Evolutionary conservation across 306 rosid genomes (phyloP).

Genomic region (Neltuma alba): DNA sequence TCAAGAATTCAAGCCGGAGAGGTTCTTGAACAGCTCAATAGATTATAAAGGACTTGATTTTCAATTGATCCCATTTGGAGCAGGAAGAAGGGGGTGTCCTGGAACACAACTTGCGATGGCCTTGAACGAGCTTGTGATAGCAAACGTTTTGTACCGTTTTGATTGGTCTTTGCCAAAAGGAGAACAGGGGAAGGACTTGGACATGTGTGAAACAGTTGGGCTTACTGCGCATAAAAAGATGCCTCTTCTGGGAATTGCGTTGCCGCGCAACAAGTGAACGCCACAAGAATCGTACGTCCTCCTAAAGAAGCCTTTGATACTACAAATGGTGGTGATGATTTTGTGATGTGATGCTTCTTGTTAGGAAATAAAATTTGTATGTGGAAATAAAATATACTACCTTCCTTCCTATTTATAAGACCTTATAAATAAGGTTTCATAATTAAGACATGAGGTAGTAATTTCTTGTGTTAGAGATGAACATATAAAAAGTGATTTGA

Average conservation of each 20-base stretch:
- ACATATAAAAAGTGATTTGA: no score
- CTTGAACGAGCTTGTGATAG: neutral
- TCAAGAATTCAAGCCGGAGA: slow-evolving; percentile 24
- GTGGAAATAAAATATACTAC: no score
- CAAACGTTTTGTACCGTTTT: slow-evolving; percentile 23
- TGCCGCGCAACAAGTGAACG: neutral
- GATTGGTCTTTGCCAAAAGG: slow-evolving; percentile 25
- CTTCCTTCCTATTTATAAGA: no score
- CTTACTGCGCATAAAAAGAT: slow-evolving; percentile 8
- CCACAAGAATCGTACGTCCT: no score
- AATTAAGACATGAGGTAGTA: no score
- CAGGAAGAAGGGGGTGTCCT: slow-evolving; percentile 30
- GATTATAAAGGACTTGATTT: slow-evolving; percentile 34
- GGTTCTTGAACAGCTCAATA: slow-evolving; percentile 16
- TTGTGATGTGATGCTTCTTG: no score
- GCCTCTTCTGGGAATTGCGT: neutral
- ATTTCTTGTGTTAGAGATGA: no score
- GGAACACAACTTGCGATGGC: neutral
- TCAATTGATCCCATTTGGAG: slow-evolving; percentile 30
- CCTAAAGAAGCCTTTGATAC: no score
- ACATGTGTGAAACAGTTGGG: slow-evolving; percentile 15
- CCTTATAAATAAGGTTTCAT: no score
- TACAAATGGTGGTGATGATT: no score
- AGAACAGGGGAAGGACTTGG: neutral
- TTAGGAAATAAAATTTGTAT: no score